phyloP scores from a whole-genome alignment of 1,284 basidiomycete species.

The Cryptococcus sp. region DNA sequence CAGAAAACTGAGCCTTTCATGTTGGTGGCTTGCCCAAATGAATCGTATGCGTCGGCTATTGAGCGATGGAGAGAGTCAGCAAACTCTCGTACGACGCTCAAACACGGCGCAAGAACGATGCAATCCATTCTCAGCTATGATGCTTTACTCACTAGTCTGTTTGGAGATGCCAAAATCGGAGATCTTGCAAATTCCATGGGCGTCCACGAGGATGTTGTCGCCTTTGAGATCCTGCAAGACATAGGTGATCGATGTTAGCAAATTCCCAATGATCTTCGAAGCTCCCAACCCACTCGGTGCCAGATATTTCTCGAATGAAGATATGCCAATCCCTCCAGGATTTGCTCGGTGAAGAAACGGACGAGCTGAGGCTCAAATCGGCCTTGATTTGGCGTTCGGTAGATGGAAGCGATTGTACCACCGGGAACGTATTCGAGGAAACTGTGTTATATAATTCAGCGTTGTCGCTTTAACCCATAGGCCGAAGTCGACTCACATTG shows the following conservation, averaged over 20 bases:
- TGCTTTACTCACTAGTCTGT: slow-evolving; percentile 57
- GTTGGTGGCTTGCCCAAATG: slow-evolving; percentile 71
- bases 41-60: slow-evolving; percentile 76
- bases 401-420: slow-evolving; percentile 89
- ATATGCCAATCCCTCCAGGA: slow-evolving; percentile 88
- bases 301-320: slow-evolving; percentile 89
- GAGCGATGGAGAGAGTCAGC: slow-evolving; percentile 5
- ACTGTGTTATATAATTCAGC: slow-evolving; percentile 54
- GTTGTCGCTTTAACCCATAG: neutral
- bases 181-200: slow-evolving; percentile 92
- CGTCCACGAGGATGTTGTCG: slow-evolving; percentile 96
- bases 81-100: neutral
- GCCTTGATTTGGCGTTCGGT: slow-evolving; percentile 82
- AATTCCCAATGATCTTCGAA: slow-evolving; percentile 1
- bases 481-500: slow-evolving; percentile 68
- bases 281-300: slow-evolving; percentile 67
- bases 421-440: slow-evolving; percentile 99
- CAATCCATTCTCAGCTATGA: neutral
- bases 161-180: slow-evolving; percentile 93
- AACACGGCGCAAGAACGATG: too few species aligned
- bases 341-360: slow-evolving; percentile 90
- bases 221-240: slow-evolving; percentile 82
- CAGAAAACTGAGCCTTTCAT: slow-evolving; percentile 98
- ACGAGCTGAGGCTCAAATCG: slow-evolving; percentile 77
- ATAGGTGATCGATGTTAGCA: neutral